Evolutionary conservation across 2,329 filamentous ascomycete species (phyloP).

Genomic region (Aureobasidium subglaciale): DNA sequence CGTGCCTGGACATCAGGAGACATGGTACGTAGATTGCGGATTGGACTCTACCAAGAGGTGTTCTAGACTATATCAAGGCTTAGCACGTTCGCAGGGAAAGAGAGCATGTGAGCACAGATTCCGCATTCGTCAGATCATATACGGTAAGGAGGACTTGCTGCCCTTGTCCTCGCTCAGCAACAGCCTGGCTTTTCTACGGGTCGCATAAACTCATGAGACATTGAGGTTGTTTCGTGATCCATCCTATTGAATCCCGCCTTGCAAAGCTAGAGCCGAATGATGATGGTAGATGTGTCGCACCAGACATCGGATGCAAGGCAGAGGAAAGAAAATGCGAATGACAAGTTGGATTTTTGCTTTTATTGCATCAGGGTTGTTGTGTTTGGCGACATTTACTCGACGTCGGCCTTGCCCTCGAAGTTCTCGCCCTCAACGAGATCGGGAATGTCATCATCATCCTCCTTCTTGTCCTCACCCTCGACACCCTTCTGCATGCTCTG

Average conservation of each 20-base stretch:
- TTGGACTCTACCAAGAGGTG: no score
- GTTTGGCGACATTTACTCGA: conserved; percentile 57
- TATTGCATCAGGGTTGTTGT: not conserved
- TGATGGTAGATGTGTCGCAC: not conserved
- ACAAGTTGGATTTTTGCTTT: conserved; percentile 14
- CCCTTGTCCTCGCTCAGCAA: not conserved
- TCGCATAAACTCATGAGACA: conserved; percentile 1
- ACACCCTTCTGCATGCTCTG: conserved; percentile 96
- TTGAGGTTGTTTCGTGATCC: not conserved
- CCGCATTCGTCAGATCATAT: not conserved
- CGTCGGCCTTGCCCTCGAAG: conserved; percentile 83
- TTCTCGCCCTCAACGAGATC: conserved; percentile 95
- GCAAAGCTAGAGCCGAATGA: not conserved
- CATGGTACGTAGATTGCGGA: no score
- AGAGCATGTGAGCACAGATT: not conserved
- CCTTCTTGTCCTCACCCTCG: conserved; percentile 63
- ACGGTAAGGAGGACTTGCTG: not conserved
- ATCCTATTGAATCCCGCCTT: not conserved
- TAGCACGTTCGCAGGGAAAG: not conserved
- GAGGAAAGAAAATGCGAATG: not conserved
- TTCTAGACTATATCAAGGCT: no score
- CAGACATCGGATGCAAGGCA: not conserved
- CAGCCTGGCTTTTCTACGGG: not conserved
- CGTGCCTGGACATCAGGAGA: no score
- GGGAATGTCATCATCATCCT: conserved; percentile 83